These are phyloP conservation scores for Eucalyptus marginata DNA, from an alignment of 345 rosid species.

Conservation along the genomic window DNA sequence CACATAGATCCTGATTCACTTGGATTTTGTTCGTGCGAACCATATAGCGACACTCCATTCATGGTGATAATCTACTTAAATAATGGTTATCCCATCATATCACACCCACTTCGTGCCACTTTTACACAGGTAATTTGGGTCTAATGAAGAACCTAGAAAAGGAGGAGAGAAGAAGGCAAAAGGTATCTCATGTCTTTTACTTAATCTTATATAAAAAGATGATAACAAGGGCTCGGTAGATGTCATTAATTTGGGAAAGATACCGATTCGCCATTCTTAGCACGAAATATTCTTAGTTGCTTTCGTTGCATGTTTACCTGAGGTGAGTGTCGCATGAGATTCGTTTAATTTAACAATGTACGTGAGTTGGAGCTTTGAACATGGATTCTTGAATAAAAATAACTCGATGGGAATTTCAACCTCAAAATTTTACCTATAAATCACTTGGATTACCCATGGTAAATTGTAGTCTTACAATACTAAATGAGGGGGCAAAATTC, in stretches of 20 bases:
- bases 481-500: neutral
- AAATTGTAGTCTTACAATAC: neutral
- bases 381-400: neutral
- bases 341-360: rapidly evolving
- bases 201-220: neutral
- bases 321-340: neutral
- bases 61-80: neutral
- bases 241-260: neutral
- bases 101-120: neutral
- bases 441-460: neutral
- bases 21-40: neutral
- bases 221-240: neutral
- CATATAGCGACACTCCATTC: neutral
- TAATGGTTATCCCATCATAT: neutral
- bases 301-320: neutral
- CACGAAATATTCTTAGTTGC: neutral
- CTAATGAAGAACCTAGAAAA: neutral
- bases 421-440: neutral
- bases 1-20: neutral
- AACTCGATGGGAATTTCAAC: neutral
- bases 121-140: neutral
- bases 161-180: neutral
- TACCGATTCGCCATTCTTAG: neutral
- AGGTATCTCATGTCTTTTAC: neutral
- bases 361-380: neutral